Evolutionary conservation across 805 yeast species (phyloP), one percentile per base, ranked within the genome.

Genomic region (Komagataella pseudopastoris): DNA sequence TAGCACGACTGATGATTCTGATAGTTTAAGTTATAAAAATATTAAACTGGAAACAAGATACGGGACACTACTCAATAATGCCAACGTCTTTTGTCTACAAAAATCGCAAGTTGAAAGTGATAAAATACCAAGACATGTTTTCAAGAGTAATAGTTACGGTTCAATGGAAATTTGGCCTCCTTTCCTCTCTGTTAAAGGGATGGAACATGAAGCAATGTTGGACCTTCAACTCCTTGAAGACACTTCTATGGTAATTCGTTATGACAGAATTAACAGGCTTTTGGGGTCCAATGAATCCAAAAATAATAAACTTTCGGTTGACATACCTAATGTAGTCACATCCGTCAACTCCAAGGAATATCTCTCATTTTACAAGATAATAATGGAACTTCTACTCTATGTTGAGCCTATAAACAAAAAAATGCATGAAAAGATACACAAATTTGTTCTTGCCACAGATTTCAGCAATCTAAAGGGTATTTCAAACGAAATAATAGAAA

Each of bases 161-260:
- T 76, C 85, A 2, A 63, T 59, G 6, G 59, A 65, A 14, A 68
- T 69, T 17, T 90, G 96, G 97, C 96, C 96, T 2, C 95, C 96
- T 0, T 90, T 96, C 88, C 63, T 89, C 39, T 88, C 90, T 1
- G 62, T 78, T 49, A 95, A 88, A 59, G 70, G 82, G 20, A 79
- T 86, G 55, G 75, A 78, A 55, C 80, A 81, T 50, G 71, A 77
- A 17, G 70, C 74, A 0, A 59, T 72, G 1, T 65, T 79, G 53
- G 60, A 67, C 10, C 74, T 76, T 51, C 71, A 81, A 49, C 67
- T 90, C 44, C 73, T 88, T 23, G 77, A 83, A 36, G 75, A 81
- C 53, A 77, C 87, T 2, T 77, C 90, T 0, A 70, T 81, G 22
- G 75, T 80, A 61, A 60, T 85, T 18, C 71, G 83, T 1, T 81